These are phyloP conservation scores for Phoenix dactylifera DNA, from an alignment of 176 grass and related monocot species.

Conservation along the genomic window DNA sequence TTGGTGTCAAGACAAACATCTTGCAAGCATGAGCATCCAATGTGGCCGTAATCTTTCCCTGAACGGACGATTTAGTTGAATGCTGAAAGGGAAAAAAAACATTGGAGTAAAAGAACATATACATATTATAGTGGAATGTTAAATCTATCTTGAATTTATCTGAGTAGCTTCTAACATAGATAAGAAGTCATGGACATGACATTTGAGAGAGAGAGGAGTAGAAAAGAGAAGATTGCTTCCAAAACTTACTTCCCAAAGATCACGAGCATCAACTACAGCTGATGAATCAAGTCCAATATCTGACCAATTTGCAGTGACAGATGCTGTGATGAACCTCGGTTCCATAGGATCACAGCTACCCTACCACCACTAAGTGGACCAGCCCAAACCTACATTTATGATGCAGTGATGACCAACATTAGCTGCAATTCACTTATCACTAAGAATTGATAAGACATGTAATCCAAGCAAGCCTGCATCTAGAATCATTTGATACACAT, in stretches of 20 bases:
- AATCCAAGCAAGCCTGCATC: too few species aligned
- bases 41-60: slow-evolving; percentile 40
- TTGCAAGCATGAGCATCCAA: slow-evolving; percentile 69
- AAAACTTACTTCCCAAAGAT: slow-evolving; percentile 79
- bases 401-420: not conserved
- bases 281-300: slow-evolving; percentile 46
- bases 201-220: not conserved
- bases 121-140: too few species aligned
- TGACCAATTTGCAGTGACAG: slow-evolving; percentile 52
- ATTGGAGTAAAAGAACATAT: not conserved
- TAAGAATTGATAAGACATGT: too few species aligned
- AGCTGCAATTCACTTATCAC: too few species aligned
- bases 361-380: slow-evolving; percentile 59
- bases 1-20: slow-evolving; percentile 76
- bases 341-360: slow-evolving; percentile 75
- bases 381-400: slow-evolving; percentile 53
- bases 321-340: slow-evolving; percentile 44
- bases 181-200: too few species aligned
- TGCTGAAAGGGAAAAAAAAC: slow-evolving; percentile 23
- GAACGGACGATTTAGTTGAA: slow-evolving; percentile 32
- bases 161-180: too few species aligned
- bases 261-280: slow-evolving; percentile 42
- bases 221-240: slow-evolving; percentile 10
- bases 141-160: too few species aligned
- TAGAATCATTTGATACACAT: too few species aligned